Evolutionary conservation across 257 asterid genomes (phyloP).

Genomic region (Rauvolfia tetraphylla): DNA sequence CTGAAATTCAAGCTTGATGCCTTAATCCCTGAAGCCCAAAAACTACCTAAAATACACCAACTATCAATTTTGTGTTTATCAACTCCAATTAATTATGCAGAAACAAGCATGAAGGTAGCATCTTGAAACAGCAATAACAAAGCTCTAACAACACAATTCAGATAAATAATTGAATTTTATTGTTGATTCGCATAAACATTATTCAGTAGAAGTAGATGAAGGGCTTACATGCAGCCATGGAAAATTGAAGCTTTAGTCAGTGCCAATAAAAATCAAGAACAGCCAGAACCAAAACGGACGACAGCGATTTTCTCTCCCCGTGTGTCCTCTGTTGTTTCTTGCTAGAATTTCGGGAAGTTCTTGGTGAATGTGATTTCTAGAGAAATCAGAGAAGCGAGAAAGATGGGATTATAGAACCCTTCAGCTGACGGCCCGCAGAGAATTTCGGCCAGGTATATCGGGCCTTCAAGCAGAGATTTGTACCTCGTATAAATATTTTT

Average conservation of each 20-base stretch:
- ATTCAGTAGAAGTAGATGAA: background rate
- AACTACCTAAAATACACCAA: slow-evolving; percentile 35
- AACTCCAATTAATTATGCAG: background rate
- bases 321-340: background rate
- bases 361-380: background rate
- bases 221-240: slow-evolving; percentile 30
- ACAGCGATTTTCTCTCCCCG: background rate
- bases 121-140: background rate
- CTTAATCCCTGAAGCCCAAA: slow-evolving; percentile 57
- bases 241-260: background rate
- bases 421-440: slow-evolving; percentile 5
- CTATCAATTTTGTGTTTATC: background rate
- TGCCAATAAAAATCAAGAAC: background rate
- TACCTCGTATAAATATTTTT: background rate
- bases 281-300: background rate
- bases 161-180: background rate
- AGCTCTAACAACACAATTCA: background rate
- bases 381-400: background rate
- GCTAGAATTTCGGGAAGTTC: background rate
- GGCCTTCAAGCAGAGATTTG: background rate
- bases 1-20: slow-evolving; percentile 40
- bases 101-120: background rate
- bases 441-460: slow-evolving; percentile 7
- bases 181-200: too few relatives aligned
- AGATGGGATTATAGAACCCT: background rate